A percentile compares a stretch with the other conserved stretches of the same genome.
These are phyloP conservation scores for Physaria fendleri DNA, from an alignment of 345 rosid genomes.

Conservation along the genomic window DNA sequence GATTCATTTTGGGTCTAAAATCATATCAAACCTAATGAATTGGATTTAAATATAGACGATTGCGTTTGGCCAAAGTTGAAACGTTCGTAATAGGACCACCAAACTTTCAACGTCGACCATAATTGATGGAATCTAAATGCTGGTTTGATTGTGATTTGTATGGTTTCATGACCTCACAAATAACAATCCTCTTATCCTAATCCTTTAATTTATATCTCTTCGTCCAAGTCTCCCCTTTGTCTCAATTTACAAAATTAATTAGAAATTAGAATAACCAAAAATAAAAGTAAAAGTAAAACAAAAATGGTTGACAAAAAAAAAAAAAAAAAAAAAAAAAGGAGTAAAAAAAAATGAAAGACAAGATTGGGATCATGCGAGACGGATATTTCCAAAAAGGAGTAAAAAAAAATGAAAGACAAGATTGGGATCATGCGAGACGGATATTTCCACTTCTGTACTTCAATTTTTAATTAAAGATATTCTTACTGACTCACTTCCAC, in stretches of 20 bases:
- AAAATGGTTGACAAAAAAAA: neutral
- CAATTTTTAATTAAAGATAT: conserved; percentile 17
- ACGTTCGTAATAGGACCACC: conserved; percentile 16
- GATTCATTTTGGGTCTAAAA: too few species aligned
- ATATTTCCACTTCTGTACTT: conserved; percentile 26
- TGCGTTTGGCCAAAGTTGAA: neutral
- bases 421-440: conserved; percentile 6
- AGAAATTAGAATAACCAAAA: neutral
- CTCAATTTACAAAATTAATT: neutral
- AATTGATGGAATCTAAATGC: conserved; percentile 11
- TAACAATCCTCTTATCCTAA: conserved; percentile 24
- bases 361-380: conserved; percentile 3
- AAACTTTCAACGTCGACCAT: conserved; percentile 14
- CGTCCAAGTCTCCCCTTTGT: too few species aligned
- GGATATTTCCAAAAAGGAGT: conserved; percentile 27
- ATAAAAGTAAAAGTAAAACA: neutral
- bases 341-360: too few species aligned
- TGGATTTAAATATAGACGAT: neutral
- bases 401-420: too few species aligned
- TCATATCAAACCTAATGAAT: neutral
- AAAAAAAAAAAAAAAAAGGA: neutral
- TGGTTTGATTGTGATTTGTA: conserved; percentile 26
- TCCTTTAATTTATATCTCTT: neutral
- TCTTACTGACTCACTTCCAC: conserved; percentile 22
- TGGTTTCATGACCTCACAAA: conserved; percentile 24